These are phyloP conservation scores for Phialocephala sp. DNA, from an alignment of 2,329 filamentous ascomycete genomes.

Conservation along the genomic window DNA sequence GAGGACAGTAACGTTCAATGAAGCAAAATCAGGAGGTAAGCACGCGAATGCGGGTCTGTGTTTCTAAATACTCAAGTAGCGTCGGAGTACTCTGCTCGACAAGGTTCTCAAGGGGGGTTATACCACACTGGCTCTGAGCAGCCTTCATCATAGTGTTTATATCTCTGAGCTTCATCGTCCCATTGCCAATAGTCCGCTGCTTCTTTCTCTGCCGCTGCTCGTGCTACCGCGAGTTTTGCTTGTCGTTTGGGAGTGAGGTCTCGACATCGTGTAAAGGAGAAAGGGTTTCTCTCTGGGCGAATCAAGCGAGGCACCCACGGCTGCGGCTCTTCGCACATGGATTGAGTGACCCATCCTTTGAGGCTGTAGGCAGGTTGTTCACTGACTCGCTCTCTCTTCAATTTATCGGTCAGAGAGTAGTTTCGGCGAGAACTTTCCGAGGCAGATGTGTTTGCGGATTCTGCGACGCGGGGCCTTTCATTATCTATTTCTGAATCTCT, in stretches of 20 bases:
- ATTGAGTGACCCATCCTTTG: not conserved
- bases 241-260: not conserved
- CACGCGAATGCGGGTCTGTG: too few relatives aligned
- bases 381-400: not conserved
- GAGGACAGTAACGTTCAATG: too few relatives aligned
- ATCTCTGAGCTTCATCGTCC: not conserved
- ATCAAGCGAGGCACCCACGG: not conserved
- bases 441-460: not conserved
- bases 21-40: too few relatives aligned
- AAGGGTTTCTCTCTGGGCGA: not conserved
- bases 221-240: not conserved
- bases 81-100: too few relatives aligned
- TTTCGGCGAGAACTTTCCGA: not conserved
- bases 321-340: not conserved
- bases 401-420: not conserved
- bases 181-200: constrained; percentile 5
- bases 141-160: constrained; percentile 6
- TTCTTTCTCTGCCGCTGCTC: not conserved
- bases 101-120: not conserved
- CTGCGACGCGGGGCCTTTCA: not conserved
- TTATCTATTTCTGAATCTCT: not conserved
- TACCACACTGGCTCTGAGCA: constrained; percentile 5
- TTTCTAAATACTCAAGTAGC: too few relatives aligned
- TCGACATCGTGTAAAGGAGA: not conserved
- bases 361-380: not conserved